Conservation (phyloP, 2,329 filamentous ascomycete genomes). For the Davidsoniella virescens region DNA sequence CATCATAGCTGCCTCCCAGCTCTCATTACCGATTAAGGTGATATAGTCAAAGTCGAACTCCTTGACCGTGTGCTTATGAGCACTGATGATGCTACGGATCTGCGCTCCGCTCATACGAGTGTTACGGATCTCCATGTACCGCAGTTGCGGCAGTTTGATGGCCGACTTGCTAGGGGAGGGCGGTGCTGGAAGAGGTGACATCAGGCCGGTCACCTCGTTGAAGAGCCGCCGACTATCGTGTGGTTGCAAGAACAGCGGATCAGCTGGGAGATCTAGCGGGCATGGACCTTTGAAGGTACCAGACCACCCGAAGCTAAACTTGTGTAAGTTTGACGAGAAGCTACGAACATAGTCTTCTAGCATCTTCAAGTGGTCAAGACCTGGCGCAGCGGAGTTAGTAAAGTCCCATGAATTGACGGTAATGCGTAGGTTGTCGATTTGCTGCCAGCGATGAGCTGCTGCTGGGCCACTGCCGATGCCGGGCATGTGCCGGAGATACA, state of each 20-base stretch:
- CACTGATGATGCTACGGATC: slow-evolving; percentile 49
- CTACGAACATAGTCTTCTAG: slow-evolving; percentile 64
- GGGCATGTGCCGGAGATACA: slow-evolving; percentile 59
- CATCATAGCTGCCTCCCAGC: slow-evolving; percentile 69
- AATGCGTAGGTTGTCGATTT: slow-evolving; percentile 59
- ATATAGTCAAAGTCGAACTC: slow-evolving; percentile 73
- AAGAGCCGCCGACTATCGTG: slow-evolving; percentile 31
- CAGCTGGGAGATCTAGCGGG: slow-evolving; percentile 52
- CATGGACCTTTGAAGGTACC: slow-evolving; percentile 56
- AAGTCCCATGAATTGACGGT: slow-evolving; percentile 57
- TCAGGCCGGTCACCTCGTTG: slow-evolving; percentile 46
- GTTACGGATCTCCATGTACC: slow-evolving; percentile 56
- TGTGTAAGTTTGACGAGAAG: slow-evolving; percentile 50
- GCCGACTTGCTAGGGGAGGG: slow-evolving; percentile 32
- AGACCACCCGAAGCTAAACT: slow-evolving; percentile 63
- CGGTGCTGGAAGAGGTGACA: slow-evolving; percentile 31
- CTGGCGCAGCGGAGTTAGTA: slow-evolving; percentile 37
- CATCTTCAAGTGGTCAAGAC: slow-evolving; percentile 57
- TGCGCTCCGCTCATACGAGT: slow-evolving; percentile 54
- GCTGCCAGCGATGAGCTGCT: slow-evolving; percentile 56
- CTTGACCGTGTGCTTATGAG: slow-evolving; percentile 50
- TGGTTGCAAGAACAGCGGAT: slow-evolving; percentile 20
- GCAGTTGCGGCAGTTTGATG: slow-evolving; percentile 50
- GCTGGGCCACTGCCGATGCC: slow-evolving; percentile 62
- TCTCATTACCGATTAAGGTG: slow-evolving; percentile 47